Evolutionary conservation across 768 basidiomycete genomes (phyloP).

Genomic region (Ephemerocybe angulata): DNA sequence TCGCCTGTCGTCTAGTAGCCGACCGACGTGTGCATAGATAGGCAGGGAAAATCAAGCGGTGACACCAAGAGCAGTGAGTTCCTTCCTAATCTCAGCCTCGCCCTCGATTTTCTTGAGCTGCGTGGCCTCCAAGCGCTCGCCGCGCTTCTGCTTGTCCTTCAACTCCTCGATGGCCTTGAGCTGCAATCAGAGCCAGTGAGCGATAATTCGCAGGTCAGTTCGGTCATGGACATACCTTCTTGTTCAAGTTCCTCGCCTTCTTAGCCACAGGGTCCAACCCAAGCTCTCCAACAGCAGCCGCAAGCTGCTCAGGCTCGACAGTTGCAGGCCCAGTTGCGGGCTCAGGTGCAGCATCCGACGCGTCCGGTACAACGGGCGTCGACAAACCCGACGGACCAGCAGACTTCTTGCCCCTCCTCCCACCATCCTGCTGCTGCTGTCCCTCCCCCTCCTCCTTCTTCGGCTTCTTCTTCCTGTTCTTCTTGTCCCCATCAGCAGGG

Average conservation of each 20-base stretch:
- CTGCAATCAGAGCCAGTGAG: constrained; percentile 38
- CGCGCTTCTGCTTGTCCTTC: constrained; percentile 85
- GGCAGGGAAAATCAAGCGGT: no score
- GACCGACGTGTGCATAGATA: no score
- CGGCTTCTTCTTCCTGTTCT: constrained; percentile 59
- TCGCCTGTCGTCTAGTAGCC: not conserved
- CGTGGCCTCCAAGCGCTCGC: constrained; percentile 90
- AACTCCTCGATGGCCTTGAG: constrained; percentile 98
- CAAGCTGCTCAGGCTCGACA: constrained; percentile 39
- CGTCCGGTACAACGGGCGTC: constrained; percentile 10
- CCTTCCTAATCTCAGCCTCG: constrained; percentile 79
- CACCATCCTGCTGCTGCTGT: constrained; percentile 24
- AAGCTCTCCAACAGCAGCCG: constrained; percentile 47
- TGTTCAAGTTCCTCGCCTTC: constrained; percentile 91
- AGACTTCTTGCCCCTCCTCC: constrained; percentile 27
- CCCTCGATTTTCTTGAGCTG: constrained; percentile 97
- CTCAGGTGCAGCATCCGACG: not conserved
- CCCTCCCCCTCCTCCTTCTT: constrained; percentile 36
- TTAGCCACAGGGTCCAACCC: constrained; percentile 80
- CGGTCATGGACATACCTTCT: constrained; percentile 68
- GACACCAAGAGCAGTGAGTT: constrained; percentile 52
- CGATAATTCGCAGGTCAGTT: not conserved
- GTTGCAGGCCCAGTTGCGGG: constrained; percentile 17
- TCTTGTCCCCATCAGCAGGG: constrained; percentile 44
- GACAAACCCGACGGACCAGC: constrained; percentile 12